These are phyloP conservation scores for Kregervanrija fluxuum DNA, from an alignment of 805 yeast genomes.

Conservation along the genomic window DNA sequence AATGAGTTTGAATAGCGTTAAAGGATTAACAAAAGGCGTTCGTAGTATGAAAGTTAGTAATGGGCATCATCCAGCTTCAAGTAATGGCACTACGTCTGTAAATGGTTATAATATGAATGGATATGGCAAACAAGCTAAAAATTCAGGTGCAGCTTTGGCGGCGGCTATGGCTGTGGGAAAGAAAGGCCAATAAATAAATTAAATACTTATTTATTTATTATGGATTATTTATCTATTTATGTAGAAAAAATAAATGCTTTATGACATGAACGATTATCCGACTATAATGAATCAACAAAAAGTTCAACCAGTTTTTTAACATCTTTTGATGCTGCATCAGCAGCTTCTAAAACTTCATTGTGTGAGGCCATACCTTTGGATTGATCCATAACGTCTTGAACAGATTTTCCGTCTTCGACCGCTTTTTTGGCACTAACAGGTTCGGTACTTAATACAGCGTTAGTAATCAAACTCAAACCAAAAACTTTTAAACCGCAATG, in stretches of 20 bases:
- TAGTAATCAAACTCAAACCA: conserved; percentile 83
- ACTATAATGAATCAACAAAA: conserved; percentile 31
- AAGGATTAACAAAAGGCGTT: conserved; percentile 4
- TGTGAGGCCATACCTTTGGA: conserved; percentile 82
- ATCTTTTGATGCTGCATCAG: conserved; percentile 73
- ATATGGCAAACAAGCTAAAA: neutral
- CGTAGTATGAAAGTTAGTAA: conserved; percentile 1
- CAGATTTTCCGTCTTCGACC: conserved; percentile 8
- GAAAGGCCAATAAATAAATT: neutral
- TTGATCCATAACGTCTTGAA: conserved; percentile 32
- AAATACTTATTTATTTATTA: neutral
- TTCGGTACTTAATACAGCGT: conserved; percentile 63
- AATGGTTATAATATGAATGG: neutral
- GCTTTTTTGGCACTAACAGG: conserved; percentile 62
- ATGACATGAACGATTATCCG: neutral
- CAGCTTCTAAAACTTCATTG: conserved; percentile 83
- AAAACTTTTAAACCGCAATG: conserved; percentile 78
- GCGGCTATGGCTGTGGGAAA: conserved; percentile 7
- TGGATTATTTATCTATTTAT: neutral
- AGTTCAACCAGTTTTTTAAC: conserved; percentile 64
- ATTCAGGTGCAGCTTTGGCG: conserved; percentile 4
- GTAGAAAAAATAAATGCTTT: neutral
- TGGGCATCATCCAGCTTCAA: neutral
- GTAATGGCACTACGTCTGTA: neutral
- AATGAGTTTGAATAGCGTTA: conserved; percentile 2